These are phyloP conservation scores for Jatropha multifida DNA, from an alignment of 441 rosid genomes.

Conservation along the genomic window DNA sequence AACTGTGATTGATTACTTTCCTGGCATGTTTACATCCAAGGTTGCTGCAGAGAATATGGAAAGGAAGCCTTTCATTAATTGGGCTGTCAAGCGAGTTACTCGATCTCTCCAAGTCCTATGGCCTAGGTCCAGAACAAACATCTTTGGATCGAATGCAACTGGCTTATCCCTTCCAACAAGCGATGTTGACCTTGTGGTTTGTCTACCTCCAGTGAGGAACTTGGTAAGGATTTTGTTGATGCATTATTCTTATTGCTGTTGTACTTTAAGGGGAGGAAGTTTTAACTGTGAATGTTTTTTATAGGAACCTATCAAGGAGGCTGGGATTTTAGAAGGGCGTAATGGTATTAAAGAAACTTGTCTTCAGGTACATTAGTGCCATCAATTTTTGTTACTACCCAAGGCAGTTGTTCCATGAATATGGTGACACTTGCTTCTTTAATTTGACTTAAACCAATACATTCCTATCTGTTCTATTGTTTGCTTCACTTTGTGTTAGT, in stretches of 20 bases:
- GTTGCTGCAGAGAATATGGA: conserved; percentile 83
- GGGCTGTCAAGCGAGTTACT: conserved; percentile 97
- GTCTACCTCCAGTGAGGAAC: conserved; percentile 98
- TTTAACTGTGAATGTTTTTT: conserved; percentile 27
- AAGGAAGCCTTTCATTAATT: conserved; percentile 84
- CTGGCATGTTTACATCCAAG: conserved; percentile 38
- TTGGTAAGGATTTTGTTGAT: conserved; percentile 53
- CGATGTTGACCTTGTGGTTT: conserved; percentile 99
- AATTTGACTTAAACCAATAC: neutral
- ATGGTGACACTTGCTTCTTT: neutral
- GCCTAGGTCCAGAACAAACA: conserved; percentile 95
- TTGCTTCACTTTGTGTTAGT: neutral
- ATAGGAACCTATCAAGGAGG: conserved; percentile 99
- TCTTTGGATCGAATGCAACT: conserved; percentile 95
- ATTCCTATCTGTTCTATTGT: too few species aligned
- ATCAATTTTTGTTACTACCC: conserved; percentile 15
- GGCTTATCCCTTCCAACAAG: conserved; percentile 97
- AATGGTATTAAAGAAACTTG: conserved; percentile 99
- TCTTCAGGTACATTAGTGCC: conserved; percentile 70
- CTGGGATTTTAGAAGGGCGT: conserved; percentile 99
- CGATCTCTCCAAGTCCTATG: conserved; percentile 96
- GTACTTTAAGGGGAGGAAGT: conserved; percentile 29
- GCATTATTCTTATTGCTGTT: conserved; percentile 18
- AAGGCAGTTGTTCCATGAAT: conserved; percentile 8
- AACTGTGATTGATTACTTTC: conserved; percentile 23